Evolutionary conservation across 768 basidiomycete species (phyloP).

Genomic region (Trametes meyenii): DNA sequence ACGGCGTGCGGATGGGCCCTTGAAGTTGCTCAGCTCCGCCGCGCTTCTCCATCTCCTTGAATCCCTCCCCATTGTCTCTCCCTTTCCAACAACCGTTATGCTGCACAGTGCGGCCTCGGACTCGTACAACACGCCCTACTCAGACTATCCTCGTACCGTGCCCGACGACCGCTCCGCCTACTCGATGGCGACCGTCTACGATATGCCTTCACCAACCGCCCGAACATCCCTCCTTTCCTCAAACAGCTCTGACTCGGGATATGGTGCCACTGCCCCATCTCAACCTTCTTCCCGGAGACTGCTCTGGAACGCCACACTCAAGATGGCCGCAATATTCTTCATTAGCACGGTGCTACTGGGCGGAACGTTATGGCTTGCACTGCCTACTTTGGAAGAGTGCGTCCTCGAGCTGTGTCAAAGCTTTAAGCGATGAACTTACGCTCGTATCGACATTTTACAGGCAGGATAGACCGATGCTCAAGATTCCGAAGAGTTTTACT

Average conservation of each 20-base stretch:
- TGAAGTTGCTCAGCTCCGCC: background rate
- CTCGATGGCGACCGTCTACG: constrained; percentile 63
- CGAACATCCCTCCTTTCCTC: constrained; percentile 32
- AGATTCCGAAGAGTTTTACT: constrained; percentile 85
- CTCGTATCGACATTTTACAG: constrained; percentile 40
- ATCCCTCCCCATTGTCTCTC: background rate
- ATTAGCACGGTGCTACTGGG: constrained; percentile 71
- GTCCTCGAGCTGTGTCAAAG: constrained; percentile 34
- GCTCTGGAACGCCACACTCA: constrained; percentile 79
- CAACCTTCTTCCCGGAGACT: constrained; percentile 52
- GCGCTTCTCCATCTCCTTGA: constrained; percentile 2
- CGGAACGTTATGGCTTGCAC: constrained; percentile 75
- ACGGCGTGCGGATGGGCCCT: background rate
- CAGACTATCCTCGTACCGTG: constrained; percentile 16
- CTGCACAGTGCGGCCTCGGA: constrained; percentile 4
- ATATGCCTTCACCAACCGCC: constrained; percentile 40
- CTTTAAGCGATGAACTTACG: constrained; percentile 9
- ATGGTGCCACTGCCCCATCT: constrained; percentile 50
- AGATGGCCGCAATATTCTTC: constrained; percentile 80
- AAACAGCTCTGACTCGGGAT: constrained; percentile 30
- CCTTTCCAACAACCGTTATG: background rate
- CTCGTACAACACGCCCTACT: constrained; percentile 10
- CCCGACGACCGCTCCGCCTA: constrained; percentile 52
- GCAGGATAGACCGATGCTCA: constrained; percentile 72
- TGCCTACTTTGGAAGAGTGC: constrained; percentile 79